Evolutionary conservation across 192 early-diverging fungal species (phyloP), one percentile per base, ranked within the genome.

Genomic region (Coemansia javaensis): DNA sequence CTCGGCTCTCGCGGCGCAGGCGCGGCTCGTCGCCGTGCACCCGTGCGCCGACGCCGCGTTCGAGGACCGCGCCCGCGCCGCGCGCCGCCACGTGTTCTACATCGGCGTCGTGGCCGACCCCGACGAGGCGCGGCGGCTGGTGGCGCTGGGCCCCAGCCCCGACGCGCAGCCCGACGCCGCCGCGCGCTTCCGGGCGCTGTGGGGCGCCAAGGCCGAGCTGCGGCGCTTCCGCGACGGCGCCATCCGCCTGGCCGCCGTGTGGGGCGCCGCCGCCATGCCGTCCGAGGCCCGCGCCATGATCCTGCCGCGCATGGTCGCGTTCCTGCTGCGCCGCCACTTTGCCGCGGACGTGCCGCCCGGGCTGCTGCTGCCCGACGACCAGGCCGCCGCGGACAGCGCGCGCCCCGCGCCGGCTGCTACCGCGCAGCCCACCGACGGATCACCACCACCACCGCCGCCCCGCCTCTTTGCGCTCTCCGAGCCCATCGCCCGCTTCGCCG

Each of bases 141-240:
- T 99, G 0, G 93, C 92, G 56, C 75, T 87, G 57, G 96, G 96
- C 0, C 96, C 96, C 10, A 65, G 60, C 27, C 78, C 84, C 28
- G 83, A 88, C 13, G 85, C 89, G 24, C 81, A 93, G 38, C 69
- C 66, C 23, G 76, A 78, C 17, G 82, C 73, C 10, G 76, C 82
- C 5, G 73, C 73, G 9, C 79, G 67, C 15, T 97, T 94, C 77
- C 75, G 82, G 8, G 57, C 71, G 20, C 72, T 92, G 25, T 99
- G 96, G 96, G 96, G 96, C n/a, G 79, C 73, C 30, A 85, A 83
- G 27, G 80, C 90, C 4, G 93, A 95, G 56, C 61, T 94, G 41
- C 85, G 96, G 24, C 85, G 96, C 13, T 99, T 97, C 82, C 86
- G 91, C 57, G 91, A 99, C 56, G 92, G 91, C 16, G 82, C 81